Conservation (phyloP, 163 green algal species). For the Chlorella variabilis region DNA sequence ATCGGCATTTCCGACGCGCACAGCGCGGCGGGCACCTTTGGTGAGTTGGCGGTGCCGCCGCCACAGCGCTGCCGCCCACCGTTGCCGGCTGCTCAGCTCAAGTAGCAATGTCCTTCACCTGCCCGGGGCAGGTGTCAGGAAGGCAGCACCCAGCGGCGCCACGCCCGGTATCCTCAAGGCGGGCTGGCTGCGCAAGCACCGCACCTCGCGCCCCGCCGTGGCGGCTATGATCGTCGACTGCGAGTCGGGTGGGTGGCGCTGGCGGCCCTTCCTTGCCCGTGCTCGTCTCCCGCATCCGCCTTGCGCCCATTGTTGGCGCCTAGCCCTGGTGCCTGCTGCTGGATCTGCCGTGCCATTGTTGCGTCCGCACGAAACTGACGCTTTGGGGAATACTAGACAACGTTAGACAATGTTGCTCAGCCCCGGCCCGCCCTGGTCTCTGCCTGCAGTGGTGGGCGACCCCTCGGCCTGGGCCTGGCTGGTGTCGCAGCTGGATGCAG, state of each 20-base stretch:
- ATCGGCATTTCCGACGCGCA: slow-evolving; percentile 55
- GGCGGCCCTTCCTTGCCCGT: not conserved
- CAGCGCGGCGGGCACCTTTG: slow-evolving; percentile 61
- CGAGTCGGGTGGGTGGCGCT: not conserved
- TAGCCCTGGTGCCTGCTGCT: no score
- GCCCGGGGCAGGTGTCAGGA: not conserved
- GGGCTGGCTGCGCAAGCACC: slow-evolving; percentile 82
- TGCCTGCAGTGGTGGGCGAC: slow-evolving; percentile 22
- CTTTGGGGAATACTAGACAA: no score
- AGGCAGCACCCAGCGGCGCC: not conserved
- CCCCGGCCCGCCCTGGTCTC: no score
- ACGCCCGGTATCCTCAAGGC: slow-evolving; percentile 52
- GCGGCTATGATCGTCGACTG: slow-evolving; percentile 59
- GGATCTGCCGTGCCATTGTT: no score
- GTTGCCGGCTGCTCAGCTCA: not conserved
- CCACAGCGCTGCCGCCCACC: not conserved
- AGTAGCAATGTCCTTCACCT: not conserved
- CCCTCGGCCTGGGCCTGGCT: slow-evolving; percentile 29
- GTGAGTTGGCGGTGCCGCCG: slow-evolving; percentile 38
- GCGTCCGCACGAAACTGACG: no score
- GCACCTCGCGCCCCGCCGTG: slow-evolving; percentile 67
- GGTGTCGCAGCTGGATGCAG: slow-evolving; percentile 31
- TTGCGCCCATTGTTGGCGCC: no score
- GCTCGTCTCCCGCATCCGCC: not conserved
- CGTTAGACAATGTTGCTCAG: no score